Evolutionary conservation across 768 basidiomycete genomes (phyloP).

Genomic region (Myochromella boudieri): DNA sequence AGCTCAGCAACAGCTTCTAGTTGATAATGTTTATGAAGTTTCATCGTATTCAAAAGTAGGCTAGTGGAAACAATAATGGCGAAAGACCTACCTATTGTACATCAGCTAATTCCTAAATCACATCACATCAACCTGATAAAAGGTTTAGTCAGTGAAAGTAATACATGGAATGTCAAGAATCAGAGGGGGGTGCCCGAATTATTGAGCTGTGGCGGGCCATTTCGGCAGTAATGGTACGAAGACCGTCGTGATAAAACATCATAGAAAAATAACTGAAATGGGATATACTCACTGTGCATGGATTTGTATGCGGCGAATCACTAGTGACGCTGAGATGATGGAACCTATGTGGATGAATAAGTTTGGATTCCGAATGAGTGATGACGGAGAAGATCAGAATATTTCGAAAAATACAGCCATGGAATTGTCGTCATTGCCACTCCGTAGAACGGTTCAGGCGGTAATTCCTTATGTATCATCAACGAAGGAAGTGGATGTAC

Average conservation of each 20-base stretch:
- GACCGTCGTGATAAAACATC: slow-evolving; percentile 92
- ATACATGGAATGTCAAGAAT: slow-evolving; percentile 27
- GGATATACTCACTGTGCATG: slow-evolving; percentile 36
- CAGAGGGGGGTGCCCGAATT: slow-evolving; percentile 80
- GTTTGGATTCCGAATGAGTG: too few relatives aligned
- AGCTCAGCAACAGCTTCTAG: slow-evolving; percentile 91
- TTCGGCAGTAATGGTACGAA: slow-evolving; percentile 85
- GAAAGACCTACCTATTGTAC: neutral
- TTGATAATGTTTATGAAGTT: slow-evolving; percentile 62
- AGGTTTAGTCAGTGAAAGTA: too few relatives aligned
- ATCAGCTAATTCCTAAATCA: too few relatives aligned
- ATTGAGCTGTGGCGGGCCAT: slow-evolving; percentile 92
- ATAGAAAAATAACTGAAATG: slow-evolving; percentile 28
- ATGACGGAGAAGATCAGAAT: slow-evolving; percentile 44
- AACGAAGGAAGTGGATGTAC: slow-evolving; percentile 20
- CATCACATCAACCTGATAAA: too few relatives aligned
- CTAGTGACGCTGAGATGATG: too few relatives aligned
- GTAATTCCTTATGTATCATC: slow-evolving; percentile 83
- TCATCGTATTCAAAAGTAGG: slow-evolving; percentile 26
- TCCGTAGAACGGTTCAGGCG: slow-evolving; percentile 63
- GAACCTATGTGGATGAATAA: too few relatives aligned
- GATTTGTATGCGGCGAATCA: too few relatives aligned
- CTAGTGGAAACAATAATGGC: neutral
- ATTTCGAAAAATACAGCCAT: slow-evolving; percentile 73
- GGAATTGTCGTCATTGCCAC: slow-evolving; percentile 69